A percentile compares a stretch with the other conserved stretches of the same genome.
Conservation (phyloP, 2,329 filamentous ascomycete species). For the Sarocladium kiliense region DNA sequence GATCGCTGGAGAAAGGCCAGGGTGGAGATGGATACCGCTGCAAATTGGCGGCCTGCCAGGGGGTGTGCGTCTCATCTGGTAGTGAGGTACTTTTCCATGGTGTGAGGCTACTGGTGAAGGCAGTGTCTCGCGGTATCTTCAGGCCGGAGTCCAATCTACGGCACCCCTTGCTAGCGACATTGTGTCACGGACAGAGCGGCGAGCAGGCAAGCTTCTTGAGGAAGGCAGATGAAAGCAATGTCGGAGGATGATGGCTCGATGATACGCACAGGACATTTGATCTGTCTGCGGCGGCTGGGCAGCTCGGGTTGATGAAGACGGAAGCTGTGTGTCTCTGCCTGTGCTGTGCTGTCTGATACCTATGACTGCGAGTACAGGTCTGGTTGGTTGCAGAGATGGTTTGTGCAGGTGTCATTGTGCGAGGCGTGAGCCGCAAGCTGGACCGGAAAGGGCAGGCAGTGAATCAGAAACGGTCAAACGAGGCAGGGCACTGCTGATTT, state of each 20-base stretch:
- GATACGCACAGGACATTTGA: background rate
- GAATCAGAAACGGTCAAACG: background rate
- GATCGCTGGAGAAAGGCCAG: background rate
- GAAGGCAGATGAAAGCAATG: conserved; percentile 1
- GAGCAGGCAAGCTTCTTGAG: background rate
- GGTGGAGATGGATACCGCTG: background rate
- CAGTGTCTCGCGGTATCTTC: background rate
- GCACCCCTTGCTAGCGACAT: conserved; percentile 2
- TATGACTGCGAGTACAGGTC: too few relatives aligned
- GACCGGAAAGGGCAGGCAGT: background rate
- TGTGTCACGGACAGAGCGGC: background rate
- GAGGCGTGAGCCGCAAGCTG: background rate
- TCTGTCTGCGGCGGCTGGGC: background rate
- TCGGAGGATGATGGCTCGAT: background rate
- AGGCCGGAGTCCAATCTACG: background rate
- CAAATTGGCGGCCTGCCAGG: background rate
- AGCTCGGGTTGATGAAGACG: background rate
- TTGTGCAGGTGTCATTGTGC: background rate
- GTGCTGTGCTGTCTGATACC: too few relatives aligned
- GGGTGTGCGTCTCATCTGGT: conserved; percentile 4
- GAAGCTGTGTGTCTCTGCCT: too few relatives aligned
- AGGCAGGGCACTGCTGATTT: background rate
- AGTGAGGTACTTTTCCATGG: background rate
- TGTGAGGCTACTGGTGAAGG: background rate
- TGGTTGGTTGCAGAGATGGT: background rate